Base-by-base conservation (phyloP, 1,284 basidiomycete species). In the Xanthoconium separans region DNA sequence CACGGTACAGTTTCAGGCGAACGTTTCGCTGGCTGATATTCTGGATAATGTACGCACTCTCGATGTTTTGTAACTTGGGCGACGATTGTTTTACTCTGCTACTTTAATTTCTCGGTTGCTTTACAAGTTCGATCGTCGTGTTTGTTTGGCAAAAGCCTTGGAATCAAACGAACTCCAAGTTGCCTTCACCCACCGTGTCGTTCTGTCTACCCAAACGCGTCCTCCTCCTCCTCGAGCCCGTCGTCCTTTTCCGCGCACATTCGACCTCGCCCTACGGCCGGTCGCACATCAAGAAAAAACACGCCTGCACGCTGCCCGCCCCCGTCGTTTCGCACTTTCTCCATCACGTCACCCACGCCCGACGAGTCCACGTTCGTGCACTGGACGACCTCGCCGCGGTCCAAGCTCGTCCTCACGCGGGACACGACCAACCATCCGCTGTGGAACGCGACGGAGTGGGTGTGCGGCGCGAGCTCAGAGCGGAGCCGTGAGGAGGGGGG, bases 281-380 rank as follows among this genome's bases (percentile, higher is more conserved):
- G 15, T 83, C 88, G 1, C 89, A 91, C 70, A 82, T 91, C 61
- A 84, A 83, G 81, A 85, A 84, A 67, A 81, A 81, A 51, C 82
- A 87, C 43, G 65, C 77, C 39, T 81, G 82, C 12, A 71, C 76
- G 8, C 77, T 94, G 1, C 92, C 92, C 4, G 85, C 87, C 57
- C 92, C 93, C 4, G 73, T 93, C 60, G 87, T 93, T 0, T 89
- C 91, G 18, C 85, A 88, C 58, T 95, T 88, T 69, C 87, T 91
- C 7, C 92, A 94, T 70, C 82, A 79, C 55, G 87, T 95, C 57
- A 80, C 90, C 53, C 84, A 90, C 60, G 84, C n/a, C 91, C 0
- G 93, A 95, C 71, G 92, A 91, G n/a, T 88, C 88, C 18, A 89
- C 89, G 1, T 93, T 91, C 70, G 84, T 83, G 2, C 89, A 93